Base-by-base conservation (phyloP, 495 filamentous ascomycete genomes). In the Bacidia gigantensis region DNA sequence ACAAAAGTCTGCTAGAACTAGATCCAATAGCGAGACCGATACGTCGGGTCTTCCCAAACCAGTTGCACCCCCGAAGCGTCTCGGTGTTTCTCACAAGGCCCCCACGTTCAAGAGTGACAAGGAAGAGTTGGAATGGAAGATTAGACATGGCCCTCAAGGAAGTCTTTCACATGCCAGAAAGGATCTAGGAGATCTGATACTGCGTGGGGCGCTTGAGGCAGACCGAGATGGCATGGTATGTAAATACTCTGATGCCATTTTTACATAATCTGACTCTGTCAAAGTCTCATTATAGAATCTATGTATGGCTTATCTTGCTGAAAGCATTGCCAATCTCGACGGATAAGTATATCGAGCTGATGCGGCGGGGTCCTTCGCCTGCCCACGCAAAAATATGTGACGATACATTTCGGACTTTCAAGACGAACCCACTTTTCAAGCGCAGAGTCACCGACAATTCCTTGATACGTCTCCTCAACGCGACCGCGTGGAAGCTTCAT, bases 331-430 rank as follows among this genome's bases (percentile, higher is more conserved):
- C 94, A 14, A 69, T 96, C 50, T 73, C 78, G 21, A 94, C 93
- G 53, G 84, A 94, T 60, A 72, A 80, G 47, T 97, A 99, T 62
- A 83, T 97, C 52, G 75, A 79, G 50, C 80, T 99, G 20, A 84
- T 97, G 54, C 88, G 92, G 60, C 89, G 90, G 50, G 89, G 89
- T 46, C 83, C 90, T 11, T 96, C 89, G 1, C 89, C 89, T 2
- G 89, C 87, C 12, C 94, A 99, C 65, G 79, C 86, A 42, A 99
- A 99, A 67, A 99, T 99, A 62, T 85, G 88, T 60, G 94, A 99
- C 59, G 92, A 99, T 64, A 95, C 92, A 24, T 97, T 96, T 62
- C 87, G 92, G 57, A 99, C 92, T 0, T 69, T 99, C 9, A 87
- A 89, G 9, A 96, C 89, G 25, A 90, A 99, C 61, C 89, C 89